Conservation (phyloP, 768 basidiomycete genomes). For the Suillus subalutaceus region DNA sequence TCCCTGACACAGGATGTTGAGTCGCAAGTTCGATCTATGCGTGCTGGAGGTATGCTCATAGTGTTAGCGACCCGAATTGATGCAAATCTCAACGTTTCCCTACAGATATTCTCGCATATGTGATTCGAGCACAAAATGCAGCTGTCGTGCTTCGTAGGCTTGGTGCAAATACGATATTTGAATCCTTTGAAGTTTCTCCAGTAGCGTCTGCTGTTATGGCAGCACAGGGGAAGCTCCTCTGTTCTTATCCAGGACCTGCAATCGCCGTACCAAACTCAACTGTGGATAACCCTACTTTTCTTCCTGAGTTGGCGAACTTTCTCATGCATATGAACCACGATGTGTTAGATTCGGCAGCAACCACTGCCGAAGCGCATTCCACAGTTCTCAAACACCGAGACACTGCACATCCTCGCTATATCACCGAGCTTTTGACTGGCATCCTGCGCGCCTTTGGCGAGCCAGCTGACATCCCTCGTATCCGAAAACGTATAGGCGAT, state of each 20-base stretch:
- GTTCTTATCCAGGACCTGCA: conserved; percentile 25
- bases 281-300: conserved; percentile 18
- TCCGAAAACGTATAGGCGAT: conserved; percentile 31
- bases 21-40: conserved; percentile 17
- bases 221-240: conserved; percentile 24
- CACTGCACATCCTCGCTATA: conserved; percentile 22
- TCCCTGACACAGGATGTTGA: conserved; percentile 11
- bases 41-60: conserved; percentile 17
- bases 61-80: not conserved
- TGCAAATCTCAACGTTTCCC: not conserved
- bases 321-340: conserved; percentile 20
- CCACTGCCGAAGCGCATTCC: no score
- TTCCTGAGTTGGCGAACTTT: conserved; percentile 20
- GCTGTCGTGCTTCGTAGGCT: conserved; percentile 18
- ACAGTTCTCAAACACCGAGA: no score
- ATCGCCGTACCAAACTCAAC: conserved; percentile 15
- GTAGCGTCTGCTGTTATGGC: conserved; percentile 16
- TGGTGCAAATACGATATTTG: conserved; percentile 17
- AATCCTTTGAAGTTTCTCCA: conserved; percentile 28
- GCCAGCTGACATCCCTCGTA: conserved; percentile 15
- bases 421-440: conserved; percentile 26
- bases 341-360: conserved; percentile 9
- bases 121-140: conserved; percentile 29
- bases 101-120: conserved; percentile 23
- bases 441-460: conserved; percentile 22